Conservation (phyloP, 306 rosid genomes). For the Prunus kanzakura region DNA sequence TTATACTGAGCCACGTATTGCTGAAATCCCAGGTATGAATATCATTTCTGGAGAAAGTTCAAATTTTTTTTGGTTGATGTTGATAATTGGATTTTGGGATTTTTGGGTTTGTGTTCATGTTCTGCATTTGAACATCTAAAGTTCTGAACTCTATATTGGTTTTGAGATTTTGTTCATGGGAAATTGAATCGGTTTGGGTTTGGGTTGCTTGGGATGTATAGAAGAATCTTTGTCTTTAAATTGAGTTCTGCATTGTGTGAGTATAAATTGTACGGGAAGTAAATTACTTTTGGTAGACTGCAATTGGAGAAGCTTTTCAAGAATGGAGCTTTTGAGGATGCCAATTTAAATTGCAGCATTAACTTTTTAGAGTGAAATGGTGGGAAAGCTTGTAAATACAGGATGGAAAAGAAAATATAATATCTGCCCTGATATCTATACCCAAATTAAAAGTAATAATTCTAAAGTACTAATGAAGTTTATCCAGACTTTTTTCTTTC, state of each 20-base stretch:
- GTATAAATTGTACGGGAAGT: not conserved
- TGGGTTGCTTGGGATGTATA: not conserved
- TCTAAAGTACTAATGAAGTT: not conserved
- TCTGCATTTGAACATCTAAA: not conserved
- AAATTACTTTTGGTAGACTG: not conserved
- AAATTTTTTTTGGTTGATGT: not conserved
- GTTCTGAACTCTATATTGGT: not conserved
- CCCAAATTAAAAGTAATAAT: not conserved
- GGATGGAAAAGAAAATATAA: not conserved
- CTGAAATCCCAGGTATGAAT: slow-evolving; percentile 36
- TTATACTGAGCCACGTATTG: slow-evolving; percentile 35
- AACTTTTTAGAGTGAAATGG: not conserved
- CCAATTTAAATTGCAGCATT: not conserved
- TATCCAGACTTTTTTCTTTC: not conserved
- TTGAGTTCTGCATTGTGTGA: not conserved
- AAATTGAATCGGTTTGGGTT: not conserved
- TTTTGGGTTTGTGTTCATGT: not conserved
- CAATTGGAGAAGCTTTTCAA: no score
- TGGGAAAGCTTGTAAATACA: not conserved
- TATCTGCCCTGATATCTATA: not conserved
- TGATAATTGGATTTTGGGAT: not conserved
- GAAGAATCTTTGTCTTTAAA: no score
- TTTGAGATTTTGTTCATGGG: not conserved
- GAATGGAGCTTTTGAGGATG: not conserved
- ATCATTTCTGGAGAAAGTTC: not conserved